Evolutionary conservation across 2,329 filamentous ascomycete species (phyloP).

Genomic region (Penicillium italicum): DNA sequence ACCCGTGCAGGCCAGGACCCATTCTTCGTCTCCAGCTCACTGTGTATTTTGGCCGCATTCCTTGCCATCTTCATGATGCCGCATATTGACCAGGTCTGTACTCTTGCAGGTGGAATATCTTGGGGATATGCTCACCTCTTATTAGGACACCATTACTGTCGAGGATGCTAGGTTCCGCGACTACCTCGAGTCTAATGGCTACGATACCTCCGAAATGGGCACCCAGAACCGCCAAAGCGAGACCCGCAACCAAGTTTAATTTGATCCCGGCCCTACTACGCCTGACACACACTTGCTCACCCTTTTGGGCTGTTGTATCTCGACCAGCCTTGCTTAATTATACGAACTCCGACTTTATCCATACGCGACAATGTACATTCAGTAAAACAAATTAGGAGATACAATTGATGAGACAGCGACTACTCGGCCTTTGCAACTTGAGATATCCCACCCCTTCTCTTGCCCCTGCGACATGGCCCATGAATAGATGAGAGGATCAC

Average conservation of each 20-base stretch:
- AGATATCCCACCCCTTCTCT: not conserved
- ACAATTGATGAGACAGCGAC: constrained; percentile 9
- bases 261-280: not conserved
- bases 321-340: not conserved
- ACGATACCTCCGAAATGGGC: constrained; percentile 63
- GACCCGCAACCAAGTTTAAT: constrained; percentile 1
- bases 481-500: not conserved
- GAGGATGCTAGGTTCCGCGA: constrained; percentile 74
- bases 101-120: not conserved
- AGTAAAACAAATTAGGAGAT: not conserved
- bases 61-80: constrained; percentile 68
- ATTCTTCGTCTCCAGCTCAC: constrained; percentile 75
- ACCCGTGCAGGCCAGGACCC: constrained; percentile 72
- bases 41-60: constrained; percentile 71
- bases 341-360: not conserved
- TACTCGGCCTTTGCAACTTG: constrained; percentile 11
- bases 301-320: not conserved
- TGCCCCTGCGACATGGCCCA: constrained; percentile 2
- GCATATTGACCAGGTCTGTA: constrained; percentile 58
- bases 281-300: not conserved
- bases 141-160: constrained; percentile 70
- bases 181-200: constrained; percentile 71
- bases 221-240: constrained; percentile 18
- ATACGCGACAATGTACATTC: constrained; percentile 11
- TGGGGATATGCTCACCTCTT: constrained; percentile 20